These are phyloP conservation scores for Neurospora sp. DNA, from an alignment of 495 filamentous ascomycete genomes.

Conservation along the genomic window DNA sequence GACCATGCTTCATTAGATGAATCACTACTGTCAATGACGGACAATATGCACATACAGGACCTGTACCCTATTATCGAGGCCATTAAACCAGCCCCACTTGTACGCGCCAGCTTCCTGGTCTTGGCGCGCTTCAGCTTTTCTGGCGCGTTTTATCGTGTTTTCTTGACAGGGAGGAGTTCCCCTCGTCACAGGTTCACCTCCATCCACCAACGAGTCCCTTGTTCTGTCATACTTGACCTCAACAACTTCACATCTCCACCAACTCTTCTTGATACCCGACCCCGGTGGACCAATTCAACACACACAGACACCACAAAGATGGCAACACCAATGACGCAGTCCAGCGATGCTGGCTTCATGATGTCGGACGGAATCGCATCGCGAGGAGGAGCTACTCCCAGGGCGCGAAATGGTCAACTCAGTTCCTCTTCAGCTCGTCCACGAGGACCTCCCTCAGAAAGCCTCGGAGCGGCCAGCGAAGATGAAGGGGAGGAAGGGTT, in stretches of 20 bases:
- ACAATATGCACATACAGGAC: fast-evolving
- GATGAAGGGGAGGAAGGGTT: slow-evolving; percentile 47
- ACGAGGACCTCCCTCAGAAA: slow-evolving; percentile 56
- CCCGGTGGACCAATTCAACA: neutral
- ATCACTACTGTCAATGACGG: fast-evolving
- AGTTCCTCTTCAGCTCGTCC: slow-evolving; percentile 50
- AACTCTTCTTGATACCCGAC: neutral
- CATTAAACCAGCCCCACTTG: slow-evolving; percentile 13
- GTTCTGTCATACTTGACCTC: neutral
- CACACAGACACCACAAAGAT: slow-evolving; percentile 12
- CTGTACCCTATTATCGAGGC: neutral
- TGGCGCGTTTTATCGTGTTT: slow-evolving; percentile 28
- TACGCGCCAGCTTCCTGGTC: slow-evolving; percentile 7
- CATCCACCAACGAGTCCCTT: neutral
- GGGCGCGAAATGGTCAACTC: slow-evolving; percentile 20
- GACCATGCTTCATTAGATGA: too few relatives aligned
- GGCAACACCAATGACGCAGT: slow-evolving; percentile 27
- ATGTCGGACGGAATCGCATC: slow-evolving; percentile 32
- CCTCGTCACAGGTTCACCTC: neutral
- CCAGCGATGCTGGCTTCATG: slow-evolving; percentile 35
- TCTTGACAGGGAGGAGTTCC: slow-evolving; percentile 10
- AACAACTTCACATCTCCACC: neutral
- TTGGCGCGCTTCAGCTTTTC: slow-evolving; percentile 8
- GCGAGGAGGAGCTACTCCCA: slow-evolving; percentile 25
- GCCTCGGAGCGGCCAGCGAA: slow-evolving; percentile 52